Evolutionary conservation across 495 filamentous ascomycete genomes (phyloP).

Genomic region (Glutinoglossum americanum): DNA sequence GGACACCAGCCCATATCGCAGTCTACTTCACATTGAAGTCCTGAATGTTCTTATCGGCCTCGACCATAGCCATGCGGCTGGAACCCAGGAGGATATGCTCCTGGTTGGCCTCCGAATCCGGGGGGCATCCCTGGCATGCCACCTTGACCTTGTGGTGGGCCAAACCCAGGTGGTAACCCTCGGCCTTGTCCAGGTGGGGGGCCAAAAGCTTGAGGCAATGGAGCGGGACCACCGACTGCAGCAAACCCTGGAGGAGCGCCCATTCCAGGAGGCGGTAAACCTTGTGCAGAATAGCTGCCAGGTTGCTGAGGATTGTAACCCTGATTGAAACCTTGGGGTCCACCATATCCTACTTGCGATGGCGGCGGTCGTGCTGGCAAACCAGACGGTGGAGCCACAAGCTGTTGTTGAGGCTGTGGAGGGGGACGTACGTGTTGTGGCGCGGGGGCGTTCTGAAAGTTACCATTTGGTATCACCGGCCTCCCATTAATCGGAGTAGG

Average conservation of each 20-base stretch:
- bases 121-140: constrained; percentile 3
- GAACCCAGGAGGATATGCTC: constrained; percentile 3
- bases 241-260: constrained; percentile 10
- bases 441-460: constrained; percentile 20
- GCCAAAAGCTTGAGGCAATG: constrained; percentile 32
- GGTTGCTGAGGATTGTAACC: constrained; percentile 28
- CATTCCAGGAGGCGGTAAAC: constrained; percentile 29
- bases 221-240: background rate
- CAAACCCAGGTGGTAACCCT: constrained; percentile 6
- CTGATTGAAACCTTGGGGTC: constrained; percentile 45
- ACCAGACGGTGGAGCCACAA: constrained; percentile 49
- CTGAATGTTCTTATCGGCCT: background rate
- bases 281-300: constrained; percentile 20
- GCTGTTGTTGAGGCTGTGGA: constrained; percentile 22
- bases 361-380: constrained; percentile 62
- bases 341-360: constrained; percentile 55
- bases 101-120: constrained; percentile 5
- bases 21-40: background rate
- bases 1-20: background rate
- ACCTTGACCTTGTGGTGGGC: constrained; percentile 3
- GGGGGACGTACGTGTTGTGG: constrained; percentile 20
- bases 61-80: constrained; percentile 3
- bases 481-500: constrained; percentile 17
- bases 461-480: constrained; percentile 17
- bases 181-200: constrained; percentile 21